These are phyloP conservation scores for Ochetophila trinervis DNA, from an alignment of 306 rosid genomes.

Conservation along the genomic window DNA sequence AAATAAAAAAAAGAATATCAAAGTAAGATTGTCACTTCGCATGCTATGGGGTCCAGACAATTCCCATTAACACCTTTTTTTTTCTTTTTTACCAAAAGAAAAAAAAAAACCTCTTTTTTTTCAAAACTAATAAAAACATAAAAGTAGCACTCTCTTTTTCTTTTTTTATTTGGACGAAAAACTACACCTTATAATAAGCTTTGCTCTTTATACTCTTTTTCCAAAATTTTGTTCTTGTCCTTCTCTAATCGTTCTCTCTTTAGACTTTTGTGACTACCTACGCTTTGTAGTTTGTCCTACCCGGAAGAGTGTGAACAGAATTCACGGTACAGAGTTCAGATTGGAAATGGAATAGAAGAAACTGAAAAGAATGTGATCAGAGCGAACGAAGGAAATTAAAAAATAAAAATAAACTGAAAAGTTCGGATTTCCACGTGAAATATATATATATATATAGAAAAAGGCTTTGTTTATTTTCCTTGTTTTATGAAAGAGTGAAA, in stretches of 20 bases:
- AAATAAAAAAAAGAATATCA: constrained; percentile 8
- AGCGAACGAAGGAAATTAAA: constrained; percentile 11
- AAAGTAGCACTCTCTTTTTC: neutral
- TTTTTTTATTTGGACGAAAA: neutral
- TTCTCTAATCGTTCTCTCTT: neutral
- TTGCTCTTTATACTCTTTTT: constrained; percentile 3
- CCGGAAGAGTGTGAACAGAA: neutral
- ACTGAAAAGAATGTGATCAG: constrained; percentile 30
- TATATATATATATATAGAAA: neutral
- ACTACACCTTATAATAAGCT: constrained; percentile 23
- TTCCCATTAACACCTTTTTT: neutral
- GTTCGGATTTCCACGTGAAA: constrained; percentile 27
- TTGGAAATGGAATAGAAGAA: constrained; percentile 48
- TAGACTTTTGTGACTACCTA: constrained; percentile 21
- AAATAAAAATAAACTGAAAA: neutral
- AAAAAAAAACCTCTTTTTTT: no score
- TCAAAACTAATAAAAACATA: no score
- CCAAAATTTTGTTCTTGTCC: neutral
- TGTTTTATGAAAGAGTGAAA: constrained; percentile 12
- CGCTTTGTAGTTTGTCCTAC: constrained; percentile 31
- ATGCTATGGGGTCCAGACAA: constrained; percentile 20
- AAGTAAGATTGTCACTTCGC: constrained; percentile 17
- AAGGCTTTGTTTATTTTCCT: constrained; percentile 3
- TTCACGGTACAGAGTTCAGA: constrained; percentile 11
- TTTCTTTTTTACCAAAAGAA: neutral